Base-by-base conservation (phyloP, 2,329 filamentous ascomycete species). In the Colletotrichum tropicicola region DNA sequence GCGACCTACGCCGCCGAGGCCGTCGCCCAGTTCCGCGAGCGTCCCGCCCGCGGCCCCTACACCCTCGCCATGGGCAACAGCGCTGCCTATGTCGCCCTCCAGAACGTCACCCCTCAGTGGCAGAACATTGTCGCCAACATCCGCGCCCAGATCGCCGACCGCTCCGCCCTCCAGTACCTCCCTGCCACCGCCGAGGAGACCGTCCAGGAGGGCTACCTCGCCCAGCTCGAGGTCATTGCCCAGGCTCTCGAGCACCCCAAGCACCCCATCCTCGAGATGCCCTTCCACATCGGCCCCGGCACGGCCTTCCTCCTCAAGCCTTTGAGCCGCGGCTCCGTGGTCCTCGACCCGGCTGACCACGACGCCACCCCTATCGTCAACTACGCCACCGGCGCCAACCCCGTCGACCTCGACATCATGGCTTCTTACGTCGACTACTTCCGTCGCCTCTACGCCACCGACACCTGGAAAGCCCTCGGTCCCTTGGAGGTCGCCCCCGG, bases 401-500 rank as follows among this genome's bases (percentile, higher is more conserved):
- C 76, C 2, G 68, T 77, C 10, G 78, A 80, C 60, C 67, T 78
- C 30, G 73, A 77, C 12, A 69, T 78, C 48, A 74, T 77, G 70
- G 68, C 71, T 44, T 68, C 72, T 8, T 74, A 72, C 51, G 70
- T 77, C 48, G 71, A 70, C 54, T 78, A 75, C 66, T 69, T 67
- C 53, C 73, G 73, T 45, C 67, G 54, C 32, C 41, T 75, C 53
- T 71, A 74, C 56, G 48, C 70, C 37, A 75, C 73, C 32, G 67
- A 69, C 12, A 70, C 73, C 3, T 74, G 72, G 66, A 68, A 74
- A 57, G 61, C 60, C 28, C 67, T 77, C 3, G 59, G 67, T 19
- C 70, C 74, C 15, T 70, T 73, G 3, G 74, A 77, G 65, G 68
- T 72, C 8, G 52, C 64, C 0, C 76, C 77, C 3, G 77, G 76